Base-by-base conservation (phyloP, 2,329 filamentous ascomycete genomes). In the Stromatinia cepivora region DNA sequence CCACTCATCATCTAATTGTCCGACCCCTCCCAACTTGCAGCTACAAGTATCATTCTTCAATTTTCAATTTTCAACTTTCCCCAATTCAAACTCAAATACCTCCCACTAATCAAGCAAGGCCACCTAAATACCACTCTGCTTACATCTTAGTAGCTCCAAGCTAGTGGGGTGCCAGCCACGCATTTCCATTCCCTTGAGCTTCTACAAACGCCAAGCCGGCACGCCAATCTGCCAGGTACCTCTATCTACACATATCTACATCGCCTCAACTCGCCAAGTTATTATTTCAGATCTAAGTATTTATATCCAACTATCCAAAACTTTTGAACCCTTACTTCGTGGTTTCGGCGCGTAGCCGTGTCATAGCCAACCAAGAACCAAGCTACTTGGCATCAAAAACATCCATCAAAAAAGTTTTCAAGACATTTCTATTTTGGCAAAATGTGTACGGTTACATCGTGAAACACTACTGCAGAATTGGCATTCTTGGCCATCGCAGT, bases 351-450 rank as follows among this genome's bases (percentile, higher is more conserved):
- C 54, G 36, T 57, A 57, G 31, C 54, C 22, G n/a, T 22, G 46
- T 53, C 46, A 52, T 3, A 64, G 61, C 34, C 45, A 17, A 34
- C 56, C 45, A 42, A 42, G 13, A 42, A 42, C 39, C 59, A 63
- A 63, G 61, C 34, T 39, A 50, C 53, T 67, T 67, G 42, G 39
- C 64, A 67, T 67, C 28, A 46, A 66, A 66, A 34, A 48, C 54
- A 1, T 8, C 20, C 10, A 22, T 36, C 31, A 25, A 28, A 31
- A 31, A 53, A 31, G 52, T 28, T 53, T 28, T 53, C 52, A 53
- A 53, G 31, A 20, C 52, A 10, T 25, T n/a, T 58, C 11, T 42
- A 42, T 42, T 57, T 57, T 20, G 7, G 1, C 42, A 62, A 62
- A 62, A 62, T 57, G 31, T 34, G 31, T 57, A 42, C 39, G 34